Base-by-base conservation (phyloP, 2,329 filamentous ascomycete species). In the Hypoxylon sp. region DNA sequence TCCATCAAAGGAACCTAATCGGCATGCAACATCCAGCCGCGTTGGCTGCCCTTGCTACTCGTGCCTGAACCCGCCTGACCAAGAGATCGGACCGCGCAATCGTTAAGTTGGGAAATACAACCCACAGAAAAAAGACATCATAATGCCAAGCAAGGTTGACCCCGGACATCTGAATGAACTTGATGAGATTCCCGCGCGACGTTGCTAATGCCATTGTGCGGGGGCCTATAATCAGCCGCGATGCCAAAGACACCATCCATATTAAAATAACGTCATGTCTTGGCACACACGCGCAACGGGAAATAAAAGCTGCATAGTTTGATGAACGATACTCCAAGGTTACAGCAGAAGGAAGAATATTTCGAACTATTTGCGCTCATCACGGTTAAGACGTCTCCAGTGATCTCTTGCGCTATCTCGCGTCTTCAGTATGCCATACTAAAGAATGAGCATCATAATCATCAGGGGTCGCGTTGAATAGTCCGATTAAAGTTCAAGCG, bases 221-320 rank as follows among this genome's bases (percentile, higher is more conserved):
- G 73, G 72, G 72, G 58, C 73, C 64, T 73, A 67, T 66, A 61
- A 68, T 48, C 55, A 67, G 71, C 61, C 69, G 65, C 56, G 25
- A 50, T 63, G 49, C 61, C 50, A 63, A 72, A 75, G 28, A 52
- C 73, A 75, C 69, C 74, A 75, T 75, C 72, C 43, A 72, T 70
- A 72, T 71, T 60, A 68, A 75, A 75, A 75, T 76, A 75, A 75
- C 74, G 74, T 60, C 74, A 76, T 76, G 62, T 63, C 74, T 76
- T 76, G 74, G 74, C 74, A 58, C 51, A 23, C 57, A 28, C 50
- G 60, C 51, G 55, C 23, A 49, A 65, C 52, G 43, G 36, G 59
- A 56, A 60, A 57, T 57, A 50, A 63, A 64, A 41, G 25, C 52
- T 59, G 58, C 60, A 45, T 36, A 23, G 49, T 53, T 58, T 59